phyloP scores from a whole-genome alignment of 2,329 filamentous ascomycete species.

The Cladobotryum mycophilum region DNA sequence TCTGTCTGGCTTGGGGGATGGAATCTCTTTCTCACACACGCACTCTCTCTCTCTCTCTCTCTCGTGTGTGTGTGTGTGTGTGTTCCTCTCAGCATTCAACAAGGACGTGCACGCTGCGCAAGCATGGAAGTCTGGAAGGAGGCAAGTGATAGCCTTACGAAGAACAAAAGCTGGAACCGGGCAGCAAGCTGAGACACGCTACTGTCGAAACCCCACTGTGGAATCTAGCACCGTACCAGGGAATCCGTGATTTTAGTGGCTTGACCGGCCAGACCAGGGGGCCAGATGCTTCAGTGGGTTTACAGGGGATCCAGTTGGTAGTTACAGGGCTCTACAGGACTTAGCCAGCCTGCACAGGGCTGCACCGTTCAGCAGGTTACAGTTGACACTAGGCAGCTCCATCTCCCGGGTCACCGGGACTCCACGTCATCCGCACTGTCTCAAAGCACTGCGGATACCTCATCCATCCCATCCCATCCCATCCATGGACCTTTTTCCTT shows the following conservation, averaged over 20 bases:
- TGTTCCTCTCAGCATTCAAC: too few species aligned
- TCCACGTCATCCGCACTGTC: background rate
- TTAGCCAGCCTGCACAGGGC: background rate
- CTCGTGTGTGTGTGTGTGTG: too few species aligned
- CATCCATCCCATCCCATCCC: too few species aligned
- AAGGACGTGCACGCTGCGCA: background rate
- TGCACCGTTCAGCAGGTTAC: background rate
- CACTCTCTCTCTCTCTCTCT: too few species aligned
- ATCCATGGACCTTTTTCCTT: too few species aligned
- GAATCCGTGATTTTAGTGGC: background rate
- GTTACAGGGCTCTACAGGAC: too few species aligned
- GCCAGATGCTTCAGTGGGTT: background rate
- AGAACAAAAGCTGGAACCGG: background rate
- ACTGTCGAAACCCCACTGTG: background rate
- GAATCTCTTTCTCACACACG: too few species aligned
- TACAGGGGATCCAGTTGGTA: too few species aligned
- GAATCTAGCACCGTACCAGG: background rate
- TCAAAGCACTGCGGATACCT: background rate
- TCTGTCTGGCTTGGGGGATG: background rate
- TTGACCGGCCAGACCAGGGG: background rate
- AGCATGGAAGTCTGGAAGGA: background rate
- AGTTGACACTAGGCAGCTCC: background rate
- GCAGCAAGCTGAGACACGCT: background rate
- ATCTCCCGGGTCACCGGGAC: background rate
- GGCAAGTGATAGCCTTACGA: background rate